Base-by-base conservation (phyloP, 2,329 filamentous ascomycete genomes). In the Colletotrichum ledebouriae region DNA sequence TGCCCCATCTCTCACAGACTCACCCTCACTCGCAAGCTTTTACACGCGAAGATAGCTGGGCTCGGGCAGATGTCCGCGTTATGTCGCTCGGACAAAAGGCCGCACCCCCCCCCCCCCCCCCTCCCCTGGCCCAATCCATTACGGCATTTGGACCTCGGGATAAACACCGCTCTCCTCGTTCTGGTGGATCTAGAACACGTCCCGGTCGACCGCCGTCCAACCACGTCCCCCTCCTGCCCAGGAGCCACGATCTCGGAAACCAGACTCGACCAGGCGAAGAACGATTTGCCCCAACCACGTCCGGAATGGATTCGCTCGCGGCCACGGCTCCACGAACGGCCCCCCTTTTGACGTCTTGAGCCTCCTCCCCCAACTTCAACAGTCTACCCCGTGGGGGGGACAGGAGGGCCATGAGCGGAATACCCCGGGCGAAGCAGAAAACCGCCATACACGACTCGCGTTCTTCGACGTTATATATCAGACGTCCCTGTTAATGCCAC, bases 311-410 rank as follows among this genome's bases (percentile, higher is more conserved):
- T 42, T 61, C 44, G 17, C 33, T 39, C 17, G 12, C 17, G 11
- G 12, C 13, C 46, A 44, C 42, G 62, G 62, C 13, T 52, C 47
- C 56, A 41, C 37, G 10, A 50, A 47, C 47, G 57, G 22, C 64
- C 20, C 42, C 53, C 52, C 29, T 9, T 46, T 49, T n/a, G 41
- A 29, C 6, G 37, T n/a, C 25, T 25, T 15, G 34, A 53, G 49
- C 29, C 50, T 49, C 41, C 59, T 46, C 49, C 59, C 25, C 59
- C 59, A 53, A 61, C 59, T 17, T 50, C 59, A 53, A 61, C 46
- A 52, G 47, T 60, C 37, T 61, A 61, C 59, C 59, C 59, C 59
- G 37, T 61, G 59, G 59, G 59, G 59, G 59, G 25, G 25, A 25
- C 25, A 53, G 20, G 22, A 42, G 59, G 46, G 46, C 33, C 17